phyloP scores from a whole-genome alignment of 768 basidiomycete species.

The Agaricus sinodeliciosus region DNA sequence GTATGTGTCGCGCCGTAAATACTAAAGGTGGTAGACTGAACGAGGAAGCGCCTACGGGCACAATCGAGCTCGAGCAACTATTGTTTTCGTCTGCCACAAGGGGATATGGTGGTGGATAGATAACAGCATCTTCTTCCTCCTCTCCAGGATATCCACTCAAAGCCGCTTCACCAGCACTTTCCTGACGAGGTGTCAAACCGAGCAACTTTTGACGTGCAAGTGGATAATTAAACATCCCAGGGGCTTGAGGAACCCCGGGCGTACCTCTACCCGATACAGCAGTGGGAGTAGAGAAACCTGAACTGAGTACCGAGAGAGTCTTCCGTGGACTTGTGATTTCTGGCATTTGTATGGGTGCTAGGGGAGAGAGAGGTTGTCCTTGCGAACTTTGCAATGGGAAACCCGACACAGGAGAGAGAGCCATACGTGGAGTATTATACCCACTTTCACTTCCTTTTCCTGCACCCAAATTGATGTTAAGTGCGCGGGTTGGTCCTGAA shows the following conservation, averaged over 20 bases:
- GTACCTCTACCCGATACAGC: constrained; percentile 21
- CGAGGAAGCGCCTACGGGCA: constrained; percentile 7
- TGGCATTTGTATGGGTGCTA: constrained; percentile 16
- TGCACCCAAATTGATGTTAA: not conserved
- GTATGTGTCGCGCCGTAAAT: not conserved
- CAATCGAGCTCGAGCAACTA: constrained; percentile 25
- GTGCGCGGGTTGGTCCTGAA: constrained; percentile 14
- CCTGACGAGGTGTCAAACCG: constrained; percentile 32
- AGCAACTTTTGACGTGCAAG: constrained; percentile 46
- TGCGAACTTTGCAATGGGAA: not conserved
- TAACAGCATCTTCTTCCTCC: not conserved
- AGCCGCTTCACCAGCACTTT: constrained; percentile 12
- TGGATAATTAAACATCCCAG: constrained; percentile 37
- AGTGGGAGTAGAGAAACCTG: constrained; percentile 50
- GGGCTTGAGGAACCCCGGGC: constrained; percentile 19
- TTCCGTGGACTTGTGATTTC: constrained; percentile 23
- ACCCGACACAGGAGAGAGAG: constrained; percentile 5
- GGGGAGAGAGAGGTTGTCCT: not conserved
- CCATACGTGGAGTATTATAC: constrained; percentile 3
- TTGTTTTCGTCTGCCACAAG: not conserved
- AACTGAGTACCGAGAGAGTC: constrained; percentile 25
- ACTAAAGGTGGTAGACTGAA: not conserved
- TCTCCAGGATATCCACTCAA: not conserved
- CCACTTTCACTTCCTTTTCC: not conserved
- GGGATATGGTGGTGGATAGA: constrained; percentile 6